Base-by-base conservation (phyloP, 129 eudicot species). In the Silybum marianum region DNA sequence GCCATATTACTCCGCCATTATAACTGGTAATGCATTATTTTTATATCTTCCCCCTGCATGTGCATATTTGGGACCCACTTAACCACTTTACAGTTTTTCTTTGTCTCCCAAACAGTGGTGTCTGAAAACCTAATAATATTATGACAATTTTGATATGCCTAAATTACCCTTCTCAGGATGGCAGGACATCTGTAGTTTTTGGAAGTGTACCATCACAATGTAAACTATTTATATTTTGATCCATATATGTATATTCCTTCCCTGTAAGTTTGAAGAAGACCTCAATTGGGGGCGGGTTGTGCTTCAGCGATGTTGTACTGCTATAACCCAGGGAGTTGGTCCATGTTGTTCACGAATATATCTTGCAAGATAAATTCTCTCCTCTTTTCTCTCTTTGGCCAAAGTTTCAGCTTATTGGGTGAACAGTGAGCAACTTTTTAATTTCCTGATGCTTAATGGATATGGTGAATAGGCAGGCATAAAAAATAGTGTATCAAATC, bases 1-100 rank as follows among this genome's bases (percentile, higher is more conserved):
- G 88, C 90, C 83, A 88, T 93, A 77, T 88, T 93, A 81, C 97
- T 93, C 77, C 98, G 93, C 46, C 93, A 93, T 83, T 91, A 91
- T 88, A 87, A 90, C 84, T 93, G 98, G 98, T 93, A 88, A 85
- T 54, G 11, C 71, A 34, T 22, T 39, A 54, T 40, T 85, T 67
- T 7, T 54, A 13, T 80, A 14, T 40, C 67, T 42, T 4, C 69
- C 69, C 69, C 69, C 69, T 23, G 30, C 28, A 65, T 65, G 28
- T 23, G 26, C 69, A 18, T 65, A 65, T 22, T 65, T 65, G 69
- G 69, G 28, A 22, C 69, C 28, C 69, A 22, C 66, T 65, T 65
- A 9, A 65, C 69, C 69, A 22, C 66, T 65, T 65, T 22, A 65
- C 69, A 9, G 16, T 19, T 65, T 65, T 65, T 65, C 30, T 21